Evolutionary conservation across 371 early-diverging fungal genomes (phyloP).

Genomic region (Mortierella sp.): DNA sequence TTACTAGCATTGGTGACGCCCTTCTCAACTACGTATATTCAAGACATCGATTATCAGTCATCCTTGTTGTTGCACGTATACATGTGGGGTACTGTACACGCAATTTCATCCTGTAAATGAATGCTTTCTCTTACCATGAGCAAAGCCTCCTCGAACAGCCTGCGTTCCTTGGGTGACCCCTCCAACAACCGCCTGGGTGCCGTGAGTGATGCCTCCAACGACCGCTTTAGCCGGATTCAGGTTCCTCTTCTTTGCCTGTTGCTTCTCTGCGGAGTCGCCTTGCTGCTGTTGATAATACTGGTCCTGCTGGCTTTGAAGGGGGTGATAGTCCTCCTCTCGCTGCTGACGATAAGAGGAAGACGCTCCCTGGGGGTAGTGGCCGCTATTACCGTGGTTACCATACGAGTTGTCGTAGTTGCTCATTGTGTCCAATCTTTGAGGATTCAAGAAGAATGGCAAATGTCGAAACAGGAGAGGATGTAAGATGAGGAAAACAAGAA

Average conservation of each 20-base stretch:
- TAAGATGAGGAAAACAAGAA: too few species aligned
- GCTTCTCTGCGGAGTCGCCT: conserved; percentile 8
- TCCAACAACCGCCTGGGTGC: conserved; percentile 26
- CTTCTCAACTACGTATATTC: conserved; percentile 30
- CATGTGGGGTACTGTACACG: too few species aligned
- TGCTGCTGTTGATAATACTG: not conserved
- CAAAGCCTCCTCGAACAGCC: conserved; percentile 31
- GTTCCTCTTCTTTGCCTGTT: conserved; percentile 11
- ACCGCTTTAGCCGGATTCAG: conserved; percentile 44
- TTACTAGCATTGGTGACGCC: conserved; percentile 36
- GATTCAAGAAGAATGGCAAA: too few species aligned
- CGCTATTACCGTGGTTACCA: not conserved
- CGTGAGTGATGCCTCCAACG: conserved; percentile 28
- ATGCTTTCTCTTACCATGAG: conserved; percentile 41
- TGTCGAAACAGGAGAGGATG: too few species aligned
- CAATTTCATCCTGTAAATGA: too few species aligned
- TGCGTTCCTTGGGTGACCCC: conserved; percentile 25
- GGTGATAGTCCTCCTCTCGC: not conserved
- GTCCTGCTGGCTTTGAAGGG: not conserved
- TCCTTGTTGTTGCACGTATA: too few species aligned
- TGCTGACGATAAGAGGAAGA: too few species aligned
- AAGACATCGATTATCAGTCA: not conserved
- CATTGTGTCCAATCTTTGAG: too few species aligned
- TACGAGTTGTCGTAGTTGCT: conserved; percentile 6
- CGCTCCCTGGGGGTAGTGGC: not conserved